phyloP scores from a whole-genome alignment of 2,329 filamentous ascomycete species.

The Alternaria sp. region DNA sequence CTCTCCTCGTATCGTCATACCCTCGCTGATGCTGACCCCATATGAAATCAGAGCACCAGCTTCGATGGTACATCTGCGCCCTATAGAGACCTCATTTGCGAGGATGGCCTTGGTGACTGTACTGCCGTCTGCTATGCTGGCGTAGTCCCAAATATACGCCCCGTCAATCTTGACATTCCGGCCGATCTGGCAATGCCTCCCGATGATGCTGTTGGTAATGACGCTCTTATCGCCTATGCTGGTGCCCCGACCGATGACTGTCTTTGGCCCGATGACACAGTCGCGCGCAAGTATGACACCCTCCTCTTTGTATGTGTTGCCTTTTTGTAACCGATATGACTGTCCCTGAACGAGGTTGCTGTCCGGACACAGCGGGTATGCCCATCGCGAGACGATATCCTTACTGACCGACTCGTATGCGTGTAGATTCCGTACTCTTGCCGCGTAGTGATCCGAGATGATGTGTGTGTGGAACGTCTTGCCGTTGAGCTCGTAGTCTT shows the following conservation, averaged over 20 bases:
- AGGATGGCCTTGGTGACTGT: constrained; percentile 76
- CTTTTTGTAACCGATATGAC: constrained; percentile 72
- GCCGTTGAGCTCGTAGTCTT: constrained; percentile 95
- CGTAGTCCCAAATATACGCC: constrained; percentile 88
- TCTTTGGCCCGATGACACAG: constrained; percentile 70
- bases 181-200: constrained; percentile 84
- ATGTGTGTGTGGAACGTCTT: constrained; percentile 96
- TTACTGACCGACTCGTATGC: constrained; percentile 88
- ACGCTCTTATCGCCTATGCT: constrained; percentile 74
- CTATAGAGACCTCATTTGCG: constrained; percentile 73
- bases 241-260: constrained; percentile 78
- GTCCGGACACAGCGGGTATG: constrained; percentile 87
- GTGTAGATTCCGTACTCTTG: constrained; percentile 82
- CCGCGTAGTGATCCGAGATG: constrained; percentile 81
- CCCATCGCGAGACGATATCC: constrained; percentile 86
- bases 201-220: constrained; percentile 79
- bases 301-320: constrained; percentile 78
- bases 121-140: constrained; percentile 75
- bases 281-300: constrained; percentile 75
- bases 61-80: constrained; percentile 71
- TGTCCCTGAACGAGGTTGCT: constrained; percentile 82
- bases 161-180: constrained; percentile 79
- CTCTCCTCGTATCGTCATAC: constrained; percentile 54
- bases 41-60: constrained; percentile 81
- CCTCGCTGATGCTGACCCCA: constrained; percentile 73